Conservation (phyloP, 495 filamentous ascomycete species). For the Penicillium alfredii region DNA sequence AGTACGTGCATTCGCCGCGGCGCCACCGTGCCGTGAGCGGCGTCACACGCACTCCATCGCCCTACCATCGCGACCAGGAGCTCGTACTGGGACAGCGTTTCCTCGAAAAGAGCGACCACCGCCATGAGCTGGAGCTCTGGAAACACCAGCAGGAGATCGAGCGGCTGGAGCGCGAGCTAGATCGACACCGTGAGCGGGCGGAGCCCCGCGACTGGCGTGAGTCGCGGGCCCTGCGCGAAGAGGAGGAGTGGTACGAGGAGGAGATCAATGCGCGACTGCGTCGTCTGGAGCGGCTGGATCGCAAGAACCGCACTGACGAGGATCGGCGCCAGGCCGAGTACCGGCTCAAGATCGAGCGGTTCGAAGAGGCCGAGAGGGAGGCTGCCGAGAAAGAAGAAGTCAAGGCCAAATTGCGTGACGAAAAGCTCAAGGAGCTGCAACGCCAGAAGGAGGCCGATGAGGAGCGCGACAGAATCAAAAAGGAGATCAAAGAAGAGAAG, state of each 20-base stretch:
- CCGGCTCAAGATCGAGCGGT: slow-evolving; percentile 22
- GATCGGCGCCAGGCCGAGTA: slow-evolving; percentile 27
- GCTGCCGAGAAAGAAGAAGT: slow-evolving; percentile 27
- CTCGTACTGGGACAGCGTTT: slow-evolving; percentile 33
- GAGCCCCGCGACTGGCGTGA: slow-evolving; percentile 14
- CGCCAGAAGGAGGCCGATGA: slow-evolving; percentile 20
- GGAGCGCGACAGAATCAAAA: slow-evolving; percentile 12
- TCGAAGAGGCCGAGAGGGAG: slow-evolving; percentile 27
- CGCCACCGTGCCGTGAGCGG: slow-evolving; percentile 17
- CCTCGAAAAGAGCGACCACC: slow-evolving; percentile 32
- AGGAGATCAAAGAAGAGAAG: slow-evolving; percentile 15
- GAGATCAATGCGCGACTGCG: slow-evolving; percentile 31
- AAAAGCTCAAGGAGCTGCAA: slow-evolving; percentile 17
- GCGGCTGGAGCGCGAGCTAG: slow-evolving; percentile 39
- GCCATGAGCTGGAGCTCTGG: slow-evolving; percentile 37
- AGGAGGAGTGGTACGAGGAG: slow-evolving; percentile 35
- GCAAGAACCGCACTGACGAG: slow-evolving; percentile 27
- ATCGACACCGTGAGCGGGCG: slow-evolving; percentile 21
- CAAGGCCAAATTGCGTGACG: slow-evolving; percentile 16
- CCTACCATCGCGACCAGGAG: slow-evolving; percentile 31
- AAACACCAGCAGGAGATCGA: slow-evolving; percentile 43
- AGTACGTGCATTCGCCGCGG: slow-evolving; percentile 17
- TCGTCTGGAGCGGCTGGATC: slow-evolving; percentile 29
- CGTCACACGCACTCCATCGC: slow-evolving; percentile 16
- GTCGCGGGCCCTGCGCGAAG: slow-evolving; percentile 23